Base-by-base conservation (phyloP, 768 basidiomycete genomes). In the Flagelloscypha sp. region DNA sequence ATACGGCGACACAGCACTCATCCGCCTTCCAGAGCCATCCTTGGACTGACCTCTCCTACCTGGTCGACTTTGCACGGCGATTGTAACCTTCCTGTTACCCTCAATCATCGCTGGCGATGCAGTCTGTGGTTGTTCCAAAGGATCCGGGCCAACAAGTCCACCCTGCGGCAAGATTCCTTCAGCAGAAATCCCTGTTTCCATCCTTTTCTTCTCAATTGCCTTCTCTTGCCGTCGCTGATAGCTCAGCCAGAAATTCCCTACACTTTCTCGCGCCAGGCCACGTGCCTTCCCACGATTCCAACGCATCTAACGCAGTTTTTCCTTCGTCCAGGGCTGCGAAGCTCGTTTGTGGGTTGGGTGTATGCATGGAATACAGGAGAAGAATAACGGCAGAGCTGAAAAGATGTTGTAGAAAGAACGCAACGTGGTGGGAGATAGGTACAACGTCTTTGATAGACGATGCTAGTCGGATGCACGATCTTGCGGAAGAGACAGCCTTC, bases 221-320 rank as follows among this genome's bases (percentile, higher is more conserved):
- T 37, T 81, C 80, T 28, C 62, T 74, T 4, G 83, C 79, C 7
- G 79, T 86, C 27, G 61, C 76, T 21, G 74, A 70, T 33, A 86
- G 63, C 44, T 85, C 84, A 29, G 68, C 58, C 24, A 88, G 72
- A 25, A 88, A 58, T 49, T 87, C 85, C 56, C 79, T 87, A 66
- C 87, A 87, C 56, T 89, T 89, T 27, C 76, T 71, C 42, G 85
- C 86, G 11, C 87, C 87, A 15, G 87, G 87, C 88, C 88, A 90
- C 37, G 74, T 69, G 2, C 83, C 83, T 53, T 88, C 87, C 79
- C 85, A 86, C 5, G 76, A 74, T 50, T 79, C 79, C 36, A 90
- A 62, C 17, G 84, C 79, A 18, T 58, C 52, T 24, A 90, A 57
- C 24, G 84, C 78, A 38, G 74, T 77, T 55, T 70, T 77, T 6